These are phyloP conservation scores for Paramecium pentaurelia DNA, from an alignment of 73 alveolate genomes.

Conservation along the genomic window DNA sequence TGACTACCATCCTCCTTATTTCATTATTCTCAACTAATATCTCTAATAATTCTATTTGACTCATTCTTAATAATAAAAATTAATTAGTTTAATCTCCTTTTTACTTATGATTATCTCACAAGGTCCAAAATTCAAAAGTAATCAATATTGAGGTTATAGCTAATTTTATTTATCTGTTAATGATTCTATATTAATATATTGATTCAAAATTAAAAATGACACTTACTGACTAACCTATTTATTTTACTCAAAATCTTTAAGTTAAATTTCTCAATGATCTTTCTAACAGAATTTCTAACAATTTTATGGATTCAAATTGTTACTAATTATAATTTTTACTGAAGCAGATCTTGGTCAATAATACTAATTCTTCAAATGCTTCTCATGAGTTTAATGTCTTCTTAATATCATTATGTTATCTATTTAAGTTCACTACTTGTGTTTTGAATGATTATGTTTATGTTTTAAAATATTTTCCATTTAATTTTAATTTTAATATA, in stretches of 20 bases:
- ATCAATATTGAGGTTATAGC: slow-evolving; percentile 34
- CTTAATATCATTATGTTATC: background rate
- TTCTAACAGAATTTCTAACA: slow-evolving; percentile 8
- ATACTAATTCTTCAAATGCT: background rate
- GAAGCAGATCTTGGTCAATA: slow-evolving; percentile 46
- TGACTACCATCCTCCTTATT: slow-evolving; percentile 41
- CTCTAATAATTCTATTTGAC: slow-evolving; percentile 71
- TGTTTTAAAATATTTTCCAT: background rate
- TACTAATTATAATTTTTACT: background rate
- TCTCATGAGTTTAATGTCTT: background rate
- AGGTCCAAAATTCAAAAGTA: slow-evolving; percentile 56
- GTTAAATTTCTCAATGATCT: background rate
- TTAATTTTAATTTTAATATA: too few species aligned
- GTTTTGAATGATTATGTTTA: background rate
- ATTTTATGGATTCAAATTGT: background rate
- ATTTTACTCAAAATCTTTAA: slow-evolving; percentile 40
- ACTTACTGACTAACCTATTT: background rate
- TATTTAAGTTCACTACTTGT: background rate
- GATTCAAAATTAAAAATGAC: background rate
- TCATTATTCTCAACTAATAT: slow-evolving; percentile 14
- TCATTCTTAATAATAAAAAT: slow-evolving; percentile 73
- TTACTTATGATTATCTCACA: slow-evolving; percentile 70
- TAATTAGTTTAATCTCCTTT: slow-evolving; percentile 81
- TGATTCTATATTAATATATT: background rate
- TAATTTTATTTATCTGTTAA: background rate